These are phyloP conservation scores for Starmerella etchellsii DNA, from an alignment of 805 yeast genomes.

Conservation along the genomic window DNA sequence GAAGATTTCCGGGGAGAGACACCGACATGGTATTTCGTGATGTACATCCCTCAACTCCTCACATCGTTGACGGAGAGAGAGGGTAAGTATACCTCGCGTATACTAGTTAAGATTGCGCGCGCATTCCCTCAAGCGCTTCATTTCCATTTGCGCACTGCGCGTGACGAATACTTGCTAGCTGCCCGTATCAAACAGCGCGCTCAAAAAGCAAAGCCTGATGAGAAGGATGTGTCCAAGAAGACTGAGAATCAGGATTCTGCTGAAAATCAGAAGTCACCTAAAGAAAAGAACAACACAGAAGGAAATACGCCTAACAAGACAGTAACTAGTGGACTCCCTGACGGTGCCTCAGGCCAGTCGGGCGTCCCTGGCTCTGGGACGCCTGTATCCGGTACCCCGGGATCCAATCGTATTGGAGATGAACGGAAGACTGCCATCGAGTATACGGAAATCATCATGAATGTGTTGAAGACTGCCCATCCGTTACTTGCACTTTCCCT, in stretches of 20 bases:
- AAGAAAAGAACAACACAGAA: not conserved
- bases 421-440: constrained; percentile 70
- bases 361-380: not conserved
- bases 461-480: constrained; percentile 89
- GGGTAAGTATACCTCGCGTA: constrained; percentile 76
- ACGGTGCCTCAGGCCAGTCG: not conserved
- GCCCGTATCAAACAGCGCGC: constrained; percentile 38
- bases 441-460: constrained; percentile 83
- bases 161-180: constrained; percentile 80
- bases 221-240: not conserved
- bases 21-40: constrained; percentile 99
- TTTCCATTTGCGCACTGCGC: constrained; percentile 87
- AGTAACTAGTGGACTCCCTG: too few relatives aligned
- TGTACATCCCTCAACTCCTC: constrained; percentile 86
- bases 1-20: constrained; percentile 89
- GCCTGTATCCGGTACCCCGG: not conserved
- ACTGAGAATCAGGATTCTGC: not conserved
- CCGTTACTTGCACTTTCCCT: constrained; percentile 84
- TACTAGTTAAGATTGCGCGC: constrained; percentile 84
- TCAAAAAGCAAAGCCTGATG: not conserved
- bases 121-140: constrained; percentile 95
- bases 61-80: constrained; percentile 84
- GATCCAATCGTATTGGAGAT: not conserved
- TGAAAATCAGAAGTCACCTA: not conserved
- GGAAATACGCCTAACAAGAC: not conserved